Conservation (phyloP, 140 eudicot genomes). For the Flaveria floridana region DNA sequence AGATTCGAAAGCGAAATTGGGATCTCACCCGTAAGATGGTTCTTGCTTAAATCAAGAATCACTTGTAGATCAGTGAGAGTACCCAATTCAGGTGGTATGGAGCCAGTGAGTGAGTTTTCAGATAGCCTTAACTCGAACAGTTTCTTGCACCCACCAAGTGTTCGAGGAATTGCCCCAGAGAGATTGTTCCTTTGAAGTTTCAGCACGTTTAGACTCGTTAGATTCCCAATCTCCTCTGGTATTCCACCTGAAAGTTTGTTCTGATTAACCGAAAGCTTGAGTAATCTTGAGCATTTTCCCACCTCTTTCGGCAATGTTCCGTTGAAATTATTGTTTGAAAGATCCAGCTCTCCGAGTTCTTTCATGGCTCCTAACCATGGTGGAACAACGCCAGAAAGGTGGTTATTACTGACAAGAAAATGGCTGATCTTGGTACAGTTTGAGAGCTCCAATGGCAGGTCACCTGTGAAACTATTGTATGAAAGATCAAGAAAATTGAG, state of each 20-base stretch:
- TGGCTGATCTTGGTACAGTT: constrained; percentile 60
- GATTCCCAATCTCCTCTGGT: constrained; percentile 72
- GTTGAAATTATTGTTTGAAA: constrained; percentile 62
- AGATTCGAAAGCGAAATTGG: constrained; percentile 68
- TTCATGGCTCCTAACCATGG: constrained; percentile 66
- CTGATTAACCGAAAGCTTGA: constrained; percentile 58
- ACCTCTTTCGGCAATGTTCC: constrained; percentile 71
- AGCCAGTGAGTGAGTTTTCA: constrained; percentile 57
- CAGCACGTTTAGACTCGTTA: constrained; percentile 62
- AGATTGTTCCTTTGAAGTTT: constrained; percentile 79
- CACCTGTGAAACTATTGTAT: constrained; percentile 62
- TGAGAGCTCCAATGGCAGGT: constrained; percentile 49
- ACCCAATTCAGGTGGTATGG: constrained; percentile 70
- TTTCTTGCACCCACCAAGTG: constrained; percentile 63
- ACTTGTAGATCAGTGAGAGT: constrained; percentile 77
- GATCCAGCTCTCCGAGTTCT: constrained; percentile 81
- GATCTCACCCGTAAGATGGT: constrained; percentile 60
- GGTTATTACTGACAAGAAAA: constrained; percentile 67
- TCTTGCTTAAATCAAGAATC: constrained; percentile 69
- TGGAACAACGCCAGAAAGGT: constrained; percentile 54
- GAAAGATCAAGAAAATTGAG: constrained; percentile 82
- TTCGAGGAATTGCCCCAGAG: constrained; percentile 68
- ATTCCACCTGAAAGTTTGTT: constrained; percentile 63
- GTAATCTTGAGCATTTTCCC: constrained; percentile 57
- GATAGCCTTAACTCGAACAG: constrained; percentile 81